Percentiles rank a stretch among this genome's conserved stretches.
Evolutionary conservation across 495 filamentous ascomycete species (phyloP).

Genomic region (Penicillium subrubescens): DNA sequence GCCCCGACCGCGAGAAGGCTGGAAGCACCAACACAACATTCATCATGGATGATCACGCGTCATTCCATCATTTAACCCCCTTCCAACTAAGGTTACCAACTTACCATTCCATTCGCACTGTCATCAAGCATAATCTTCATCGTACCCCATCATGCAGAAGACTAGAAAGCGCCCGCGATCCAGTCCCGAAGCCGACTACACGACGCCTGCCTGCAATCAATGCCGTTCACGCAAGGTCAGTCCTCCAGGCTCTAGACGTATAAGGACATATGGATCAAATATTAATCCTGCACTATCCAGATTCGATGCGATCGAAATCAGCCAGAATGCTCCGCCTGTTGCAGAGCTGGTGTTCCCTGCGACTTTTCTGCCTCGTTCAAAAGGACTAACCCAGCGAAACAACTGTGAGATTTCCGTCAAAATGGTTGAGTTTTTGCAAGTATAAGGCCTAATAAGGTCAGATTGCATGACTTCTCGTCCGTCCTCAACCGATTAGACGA

Average conservation of each 20-base stretch:
- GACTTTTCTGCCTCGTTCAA: conserved; percentile 4
- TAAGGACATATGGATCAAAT: not conserved
- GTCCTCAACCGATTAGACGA: conserved; percentile 1
- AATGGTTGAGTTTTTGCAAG: not conserved
- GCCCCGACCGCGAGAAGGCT: not conserved
- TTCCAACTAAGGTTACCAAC: not conserved
- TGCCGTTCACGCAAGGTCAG: conserved; percentile 4
- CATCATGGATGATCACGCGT: not conserved
- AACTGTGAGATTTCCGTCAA: not conserved
- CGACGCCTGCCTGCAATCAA: conserved; percentile 3
- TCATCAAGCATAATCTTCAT: not conserved
- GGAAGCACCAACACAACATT: not conserved
- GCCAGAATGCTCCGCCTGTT: conserved; percentile 4
- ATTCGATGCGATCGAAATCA: conserved; percentile 1
- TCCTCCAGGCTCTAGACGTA: not conserved
- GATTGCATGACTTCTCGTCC: conserved; percentile 2
- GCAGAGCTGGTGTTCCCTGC: not conserved
- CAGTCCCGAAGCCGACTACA: not conserved
- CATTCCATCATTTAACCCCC: not conserved
- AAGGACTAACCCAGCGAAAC: conserved; percentile 1
- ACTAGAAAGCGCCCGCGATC: not conserved
- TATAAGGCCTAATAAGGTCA: not conserved
- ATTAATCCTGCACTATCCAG: not conserved
- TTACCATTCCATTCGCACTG: not conserved
- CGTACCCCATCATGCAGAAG: not conserved